These are phyloP conservation scores for Cryptosporidium bovis DNA, from an alignment of 169 alveolate genomes.

Conservation along the genomic window DNA sequence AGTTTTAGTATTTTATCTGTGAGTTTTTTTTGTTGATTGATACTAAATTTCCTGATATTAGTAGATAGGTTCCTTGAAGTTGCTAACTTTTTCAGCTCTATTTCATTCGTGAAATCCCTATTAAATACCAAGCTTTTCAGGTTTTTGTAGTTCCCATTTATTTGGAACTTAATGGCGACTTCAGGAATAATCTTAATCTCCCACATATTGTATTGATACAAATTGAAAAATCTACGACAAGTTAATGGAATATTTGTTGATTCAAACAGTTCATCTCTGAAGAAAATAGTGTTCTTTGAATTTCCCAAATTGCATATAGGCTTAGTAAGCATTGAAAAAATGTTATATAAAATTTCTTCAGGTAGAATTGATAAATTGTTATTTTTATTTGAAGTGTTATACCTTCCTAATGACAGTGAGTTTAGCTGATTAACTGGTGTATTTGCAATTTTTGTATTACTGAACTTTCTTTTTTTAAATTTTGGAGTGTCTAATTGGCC, in stretches of 20 bases:
- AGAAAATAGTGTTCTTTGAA: neutral
- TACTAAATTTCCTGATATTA: neutral
- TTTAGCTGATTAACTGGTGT: neutral
- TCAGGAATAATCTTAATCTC: slow-evolving; percentile 12
- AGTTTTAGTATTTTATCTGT: slow-evolving; percentile 7
- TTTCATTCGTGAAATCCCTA: slow-evolving; percentile 4
- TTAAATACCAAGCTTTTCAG: slow-evolving; percentile 10
- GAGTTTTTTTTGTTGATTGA: slow-evolving; percentile 2
- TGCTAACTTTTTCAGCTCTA: slow-evolving; percentile 10
- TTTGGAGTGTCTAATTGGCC: neutral
- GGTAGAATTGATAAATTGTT: slow-evolving; percentile 11
- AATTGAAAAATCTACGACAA: neutral
- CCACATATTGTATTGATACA: slow-evolving; percentile 20
- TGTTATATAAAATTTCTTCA: slow-evolving; percentile 39
- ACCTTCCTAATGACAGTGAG: neutral
- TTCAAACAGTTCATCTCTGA: slow-evolving; percentile 35
- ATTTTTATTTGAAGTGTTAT: neutral
- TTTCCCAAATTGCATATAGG: neutral
- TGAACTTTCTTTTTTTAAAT: neutral
- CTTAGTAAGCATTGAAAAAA: slow-evolving; percentile 35
- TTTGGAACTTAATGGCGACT: neutral
- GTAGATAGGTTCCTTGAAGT: neutral
- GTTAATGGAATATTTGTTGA: slow-evolving; percentile 25
- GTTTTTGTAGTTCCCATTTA: slow-evolving; percentile 15
- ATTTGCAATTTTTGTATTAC: neutral